A percentile compares a stretch with the other conserved stretches of the same genome.
Conservation (phyloP, 1,284 basidiomycete species). For the Prillingera fragicola region DNA sequence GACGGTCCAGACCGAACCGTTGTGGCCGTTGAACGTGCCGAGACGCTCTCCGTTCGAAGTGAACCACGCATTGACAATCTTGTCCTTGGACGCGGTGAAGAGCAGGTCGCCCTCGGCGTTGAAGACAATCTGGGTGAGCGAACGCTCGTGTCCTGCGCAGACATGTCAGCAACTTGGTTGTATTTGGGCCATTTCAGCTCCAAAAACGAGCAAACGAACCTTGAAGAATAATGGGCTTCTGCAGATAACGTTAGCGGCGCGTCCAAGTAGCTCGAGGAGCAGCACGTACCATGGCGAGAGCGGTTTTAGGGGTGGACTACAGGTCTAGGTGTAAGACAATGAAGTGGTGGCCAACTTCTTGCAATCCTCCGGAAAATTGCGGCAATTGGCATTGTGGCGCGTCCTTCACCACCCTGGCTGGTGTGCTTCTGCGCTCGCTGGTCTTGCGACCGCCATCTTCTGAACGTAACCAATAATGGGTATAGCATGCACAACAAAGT, state of each 20-base stretch:
- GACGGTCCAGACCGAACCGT: constrained; percentile 94
- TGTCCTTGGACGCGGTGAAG: constrained; percentile 94
- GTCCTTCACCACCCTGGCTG: no score
- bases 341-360: constrained; percentile 7
- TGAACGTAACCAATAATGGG: no score
- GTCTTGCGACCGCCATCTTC: no score
- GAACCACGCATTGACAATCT: constrained; percentile 93
- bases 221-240: constrained; percentile 50
- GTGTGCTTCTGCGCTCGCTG: no score
- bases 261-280: background rate
- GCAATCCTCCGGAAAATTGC: constrained; percentile 2
- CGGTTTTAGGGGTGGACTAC: background rate
- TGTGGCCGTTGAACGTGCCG: constrained; percentile 94
- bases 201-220: constrained; percentile 19
- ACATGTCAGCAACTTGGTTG: constrained; percentile 1
- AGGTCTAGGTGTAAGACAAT: background rate
- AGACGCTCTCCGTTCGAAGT: constrained; percentile 97
- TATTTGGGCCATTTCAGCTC: background rate
- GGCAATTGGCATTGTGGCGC: constrained; percentile 9
- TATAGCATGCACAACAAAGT: constrained; percentile 22
- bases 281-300: constrained; percentile 14
- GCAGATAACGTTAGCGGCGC: constrained; percentile 9
- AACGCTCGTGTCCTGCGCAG: constrained; percentile 86
- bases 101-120: constrained; percentile 94
- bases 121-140: constrained; percentile 94